Evolutionary conservation across 1,284 basidiomycete genomes (phyloP).

Genomic region (Cutaneotrichosporon spelunceum): DNA sequence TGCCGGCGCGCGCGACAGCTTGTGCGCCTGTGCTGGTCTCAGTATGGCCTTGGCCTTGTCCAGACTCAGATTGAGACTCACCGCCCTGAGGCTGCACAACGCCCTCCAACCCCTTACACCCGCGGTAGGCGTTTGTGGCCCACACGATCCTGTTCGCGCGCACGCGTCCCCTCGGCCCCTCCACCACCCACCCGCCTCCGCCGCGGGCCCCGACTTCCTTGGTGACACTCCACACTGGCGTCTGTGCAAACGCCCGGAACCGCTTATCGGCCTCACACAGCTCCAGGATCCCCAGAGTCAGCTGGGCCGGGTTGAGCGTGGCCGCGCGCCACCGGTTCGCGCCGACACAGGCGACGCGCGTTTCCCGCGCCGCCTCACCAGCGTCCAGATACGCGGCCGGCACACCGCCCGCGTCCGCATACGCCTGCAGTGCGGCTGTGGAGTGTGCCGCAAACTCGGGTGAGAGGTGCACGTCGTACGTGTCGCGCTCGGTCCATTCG

Average conservation of each 20-base stretch:
- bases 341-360: not conserved
- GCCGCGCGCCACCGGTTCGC: constrained; percentile 37
- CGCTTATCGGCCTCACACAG: constrained; percentile 25
- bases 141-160: constrained; percentile 29
- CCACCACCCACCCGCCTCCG: constrained; percentile 24
- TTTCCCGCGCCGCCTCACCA: not conserved
- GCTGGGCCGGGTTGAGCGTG: constrained; percentile 41
- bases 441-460: constrained; percentile 34
- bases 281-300: constrained; percentile 32
- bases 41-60: not conserved
- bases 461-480: constrained; percentile 39
- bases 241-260: constrained; percentile 28
- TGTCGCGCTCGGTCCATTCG: constrained; percentile 37
- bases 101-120: not conserved
- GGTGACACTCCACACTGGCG: constrained; percentile 6
- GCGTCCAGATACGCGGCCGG: not conserved
- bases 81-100: not conserved
- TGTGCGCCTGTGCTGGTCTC: constrained; percentile 36
- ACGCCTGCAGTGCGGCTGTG: constrained; percentile 19
- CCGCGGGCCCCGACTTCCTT: too few species aligned
- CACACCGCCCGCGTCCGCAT: not conserved
- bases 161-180: constrained; percentile 34
- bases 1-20: constrained; percentile 32
- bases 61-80: not conserved
- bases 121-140: constrained; percentile 38